Evolutionary conservation across 805 yeast genomes (phyloP).

Genomic region (Ascoidea asiatica): DNA sequence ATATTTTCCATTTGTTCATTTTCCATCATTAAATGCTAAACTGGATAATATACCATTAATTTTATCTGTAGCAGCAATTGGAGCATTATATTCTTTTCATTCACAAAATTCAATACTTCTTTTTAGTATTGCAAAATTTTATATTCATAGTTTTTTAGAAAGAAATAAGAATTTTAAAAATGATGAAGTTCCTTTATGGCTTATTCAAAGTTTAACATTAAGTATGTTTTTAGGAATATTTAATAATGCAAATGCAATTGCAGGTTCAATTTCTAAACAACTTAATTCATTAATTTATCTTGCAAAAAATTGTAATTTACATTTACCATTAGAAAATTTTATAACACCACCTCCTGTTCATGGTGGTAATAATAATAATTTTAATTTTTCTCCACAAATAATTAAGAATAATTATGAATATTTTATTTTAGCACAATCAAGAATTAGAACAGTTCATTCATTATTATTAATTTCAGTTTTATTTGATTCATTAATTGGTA

Average conservation of each 20-base stretch:
- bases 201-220: slow-evolving; percentile 71
- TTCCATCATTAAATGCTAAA: slow-evolving; percentile 41
- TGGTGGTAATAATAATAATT: slow-evolving; percentile 27
- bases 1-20: slow-evolving; percentile 76
- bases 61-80: slow-evolving; percentile 75
- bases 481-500: slow-evolving; percentile 33
- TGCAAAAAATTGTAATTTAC: slow-evolving; percentile 58
- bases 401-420: slow-evolving; percentile 26
- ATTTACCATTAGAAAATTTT: slow-evolving; percentile 39
- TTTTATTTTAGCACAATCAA: slow-evolving; percentile 60
- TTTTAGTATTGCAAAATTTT: slow-evolving; percentile 52
- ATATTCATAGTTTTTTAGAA: slow-evolving; percentile 56
- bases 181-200: slow-evolving; percentile 70
- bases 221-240: slow-evolving; percentile 77
- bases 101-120: slow-evolving; percentile 61
- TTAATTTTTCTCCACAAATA: slow-evolving; percentile 4
- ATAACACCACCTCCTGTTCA: slow-evolving; percentile 25
- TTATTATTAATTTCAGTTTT: slow-evolving; percentile 45
- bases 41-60: slow-evolving; percentile 49
- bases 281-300: slow-evolving; percentile 69
- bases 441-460: slow-evolving; percentile 62
- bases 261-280: slow-evolving; percentile 67
- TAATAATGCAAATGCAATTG: slow-evolving; percentile 51
- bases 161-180: slow-evolving; percentile 25
- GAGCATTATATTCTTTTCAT: slow-evolving; percentile 77